phyloP scores from a whole-genome alignment of 2,329 filamentous ascomycete genomes.

The Diatrype stigma region DNA sequence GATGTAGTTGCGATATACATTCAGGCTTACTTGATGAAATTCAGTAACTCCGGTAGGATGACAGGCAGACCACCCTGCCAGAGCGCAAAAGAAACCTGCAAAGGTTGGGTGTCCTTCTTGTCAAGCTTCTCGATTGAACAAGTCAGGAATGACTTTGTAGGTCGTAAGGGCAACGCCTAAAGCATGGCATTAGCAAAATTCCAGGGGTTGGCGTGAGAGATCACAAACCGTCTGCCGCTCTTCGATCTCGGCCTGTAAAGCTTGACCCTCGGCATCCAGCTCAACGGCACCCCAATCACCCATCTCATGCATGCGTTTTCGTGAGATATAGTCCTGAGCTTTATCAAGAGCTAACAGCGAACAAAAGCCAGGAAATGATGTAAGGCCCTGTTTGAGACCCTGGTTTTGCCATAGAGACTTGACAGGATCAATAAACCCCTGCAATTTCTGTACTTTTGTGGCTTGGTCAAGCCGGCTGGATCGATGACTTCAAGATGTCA shows the following conservation, averaged over 20 bases:
- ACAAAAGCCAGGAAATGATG: slow-evolving; percentile 75
- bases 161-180: slow-evolving; percentile 63
- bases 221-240: slow-evolving; percentile 61
- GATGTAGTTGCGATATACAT: slow-evolving; percentile 13
- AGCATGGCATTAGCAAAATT: neutral
- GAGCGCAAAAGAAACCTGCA: slow-evolving; percentile 71
- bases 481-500: slow-evolving; percentile 59
- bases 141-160: slow-evolving; percentile 87
- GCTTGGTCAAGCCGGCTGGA: slow-evolving; percentile 68
- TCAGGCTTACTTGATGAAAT: slow-evolving; percentile 63
- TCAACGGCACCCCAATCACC: slow-evolving; percentile 77
- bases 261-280: slow-evolving; percentile 74
- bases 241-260: slow-evolving; percentile 74
- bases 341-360: slow-evolving; percentile 73
- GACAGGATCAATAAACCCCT: slow-evolving; percentile 77
- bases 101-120: slow-evolving; percentile 61
- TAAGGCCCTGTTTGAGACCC: slow-evolving; percentile 63
- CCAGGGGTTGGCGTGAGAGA: neutral
- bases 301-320: slow-evolving; percentile 68
- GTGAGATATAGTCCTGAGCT: slow-evolving; percentile 74
- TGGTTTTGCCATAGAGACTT: slow-evolving; percentile 74
- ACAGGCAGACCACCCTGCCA: slow-evolving; percentile 80
- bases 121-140: slow-evolving; percentile 88
- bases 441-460: slow-evolving; percentile 67
- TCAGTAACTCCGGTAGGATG: slow-evolving; percentile 81